Conservation (phyloP, 1,139 yeast species). For the Candida albicans region DNA sequence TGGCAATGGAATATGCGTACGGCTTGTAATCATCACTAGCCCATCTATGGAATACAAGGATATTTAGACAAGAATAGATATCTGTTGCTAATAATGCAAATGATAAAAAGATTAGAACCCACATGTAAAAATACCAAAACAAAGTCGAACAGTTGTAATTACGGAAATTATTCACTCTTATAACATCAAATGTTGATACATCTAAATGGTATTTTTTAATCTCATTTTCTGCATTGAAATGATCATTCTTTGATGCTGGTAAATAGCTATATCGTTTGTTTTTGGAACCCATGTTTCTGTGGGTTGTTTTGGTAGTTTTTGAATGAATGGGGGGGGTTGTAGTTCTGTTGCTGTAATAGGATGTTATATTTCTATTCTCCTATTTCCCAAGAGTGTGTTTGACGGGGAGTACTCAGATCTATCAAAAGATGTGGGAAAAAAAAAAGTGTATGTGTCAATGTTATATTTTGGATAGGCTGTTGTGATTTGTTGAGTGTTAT, state of each 20-base stretch:
- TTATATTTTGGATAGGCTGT: not conserved
- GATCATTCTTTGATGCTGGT: constrained; percentile 9
- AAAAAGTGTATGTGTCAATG: not conserved
- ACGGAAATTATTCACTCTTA: constrained; percentile 49
- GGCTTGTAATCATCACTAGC: constrained; percentile 54
- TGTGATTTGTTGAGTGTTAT: no score
- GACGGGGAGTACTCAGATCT: not conserved
- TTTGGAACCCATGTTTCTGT: not conserved
- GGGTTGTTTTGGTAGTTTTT: not conserved
- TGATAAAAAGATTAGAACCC: constrained; percentile 53
- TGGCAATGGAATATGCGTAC: constrained; percentile 57
- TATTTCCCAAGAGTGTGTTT: no score
- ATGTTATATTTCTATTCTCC: no score
- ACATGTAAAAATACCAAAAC: constrained; percentile 51
- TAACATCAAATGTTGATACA: constrained; percentile 43
- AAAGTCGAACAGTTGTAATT: constrained; percentile 56
- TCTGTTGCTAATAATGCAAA: constrained; percentile 67
- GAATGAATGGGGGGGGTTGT: not conserved
- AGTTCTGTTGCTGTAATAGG: not conserved
- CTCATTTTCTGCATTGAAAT: constrained; percentile 23
- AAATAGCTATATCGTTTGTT: constrained; percentile 2
- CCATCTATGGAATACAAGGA: constrained; percentile 79
- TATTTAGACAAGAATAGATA: constrained; percentile 74
- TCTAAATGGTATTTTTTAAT: constrained; percentile 38
- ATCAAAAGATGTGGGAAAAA: not conserved